phyloP scores from a whole-genome alignment of 2,329 filamentous ascomycete genomes.

The Xylariaceae sp. region DNA sequence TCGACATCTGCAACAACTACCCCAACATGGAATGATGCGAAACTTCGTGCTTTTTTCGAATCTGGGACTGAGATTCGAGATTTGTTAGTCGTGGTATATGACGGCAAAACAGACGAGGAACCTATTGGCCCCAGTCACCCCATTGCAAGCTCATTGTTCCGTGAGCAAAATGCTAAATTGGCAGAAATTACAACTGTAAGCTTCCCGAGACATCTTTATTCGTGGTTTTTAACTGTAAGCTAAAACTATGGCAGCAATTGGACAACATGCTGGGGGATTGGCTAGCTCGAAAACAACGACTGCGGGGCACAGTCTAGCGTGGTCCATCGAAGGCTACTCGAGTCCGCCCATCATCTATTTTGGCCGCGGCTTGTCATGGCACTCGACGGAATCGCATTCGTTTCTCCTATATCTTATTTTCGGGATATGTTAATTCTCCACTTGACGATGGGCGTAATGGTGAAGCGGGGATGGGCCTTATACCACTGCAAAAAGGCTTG shows the following conservation, averaged over 20 bases:
- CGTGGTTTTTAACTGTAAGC: background rate
- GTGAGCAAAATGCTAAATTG: conserved; percentile 78
- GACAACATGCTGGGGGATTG: conserved; percentile 82
- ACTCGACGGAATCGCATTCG: conserved; percentile 3
- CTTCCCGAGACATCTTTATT: conserved; percentile 16
- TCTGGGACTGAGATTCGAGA: conserved; percentile 85
- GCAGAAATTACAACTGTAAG: conserved; percentile 76
- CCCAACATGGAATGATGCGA: conserved; percentile 79
- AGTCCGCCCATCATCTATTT: background rate
- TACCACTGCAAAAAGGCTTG: conserved; percentile 14
- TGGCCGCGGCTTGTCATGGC: background rate
- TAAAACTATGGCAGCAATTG: conserved; percentile 52
- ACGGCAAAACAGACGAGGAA: conserved; percentile 80
- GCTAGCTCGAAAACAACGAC: conserved; percentile 62
- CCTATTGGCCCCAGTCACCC: conserved; percentile 82
- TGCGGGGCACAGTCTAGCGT: conserved; percentile 14
- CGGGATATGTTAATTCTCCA: conserved; percentile 6
- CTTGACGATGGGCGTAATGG: conserved; percentile 16
- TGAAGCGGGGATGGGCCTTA: conserved; percentile 13
- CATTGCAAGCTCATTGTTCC: conserved; percentile 72
- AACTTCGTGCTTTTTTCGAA: conserved; percentile 83
- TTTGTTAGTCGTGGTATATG: conserved; percentile 84
- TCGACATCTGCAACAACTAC: conserved; percentile 52
- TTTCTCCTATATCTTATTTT: conserved; percentile 9
- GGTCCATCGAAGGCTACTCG: background rate